Evolutionary conservation across 106 monocot species (phyloP), one percentile per base, ranked within the genome.

Genomic region (Apostasia ramifera): DNA sequence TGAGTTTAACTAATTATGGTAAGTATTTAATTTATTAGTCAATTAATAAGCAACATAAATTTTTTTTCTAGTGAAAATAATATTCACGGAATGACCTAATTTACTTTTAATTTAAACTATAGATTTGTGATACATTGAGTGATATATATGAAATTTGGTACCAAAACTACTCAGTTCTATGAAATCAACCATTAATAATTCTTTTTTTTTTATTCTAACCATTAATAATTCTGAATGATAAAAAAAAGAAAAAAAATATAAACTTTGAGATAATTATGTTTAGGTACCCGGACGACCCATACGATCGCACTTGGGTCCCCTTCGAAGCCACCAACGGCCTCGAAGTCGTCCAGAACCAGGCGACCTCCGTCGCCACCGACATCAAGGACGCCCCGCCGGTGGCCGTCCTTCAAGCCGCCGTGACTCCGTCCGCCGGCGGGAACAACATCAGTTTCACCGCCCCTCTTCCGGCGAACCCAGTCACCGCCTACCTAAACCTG

Each of bases 241-340:
- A n/a, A n/a, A n/a, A n/a, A n/a, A n/a, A n/a, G n/a, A n/a, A n/a
- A n/a, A n/a, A n/a, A n/a, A n/a, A n/a, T n/a, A n/a, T n/a, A n/a
- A n/a, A n/a, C n/a, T n/a, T n/a, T n/a, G n/a, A n/a, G n/a, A n/a
- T n/a, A n/a, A n/a, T n/a, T n/a, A n/a, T n/a, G n/a, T n/a, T 5
- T 42, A 63, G 62, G 44, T 63, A 63, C n/a, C 62, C 62, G 2
- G 43, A 63, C 45, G 62, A 63, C 44, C 43, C 62, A n/a, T 63
- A 63, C 45, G 62, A 63, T 6, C 62, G 62, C 2, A 44, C 45
- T 3, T 63, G 62, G 62, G 1, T 12, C 5, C 62, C 62, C 3
- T 45, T 44, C 44, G 13, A 63, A 7, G 12, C 62, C 12, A 2
- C 62, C 2, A 0, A 63, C 1, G 5, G 44, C 11, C 12, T 63